A percentile compares a stretch with the other conserved stretches of the same genome.
These are phyloP conservation scores for Scleroderma citrinum DNA, from an alignment of 768 basidiomycete genomes.

Conservation along the genomic window DNA sequence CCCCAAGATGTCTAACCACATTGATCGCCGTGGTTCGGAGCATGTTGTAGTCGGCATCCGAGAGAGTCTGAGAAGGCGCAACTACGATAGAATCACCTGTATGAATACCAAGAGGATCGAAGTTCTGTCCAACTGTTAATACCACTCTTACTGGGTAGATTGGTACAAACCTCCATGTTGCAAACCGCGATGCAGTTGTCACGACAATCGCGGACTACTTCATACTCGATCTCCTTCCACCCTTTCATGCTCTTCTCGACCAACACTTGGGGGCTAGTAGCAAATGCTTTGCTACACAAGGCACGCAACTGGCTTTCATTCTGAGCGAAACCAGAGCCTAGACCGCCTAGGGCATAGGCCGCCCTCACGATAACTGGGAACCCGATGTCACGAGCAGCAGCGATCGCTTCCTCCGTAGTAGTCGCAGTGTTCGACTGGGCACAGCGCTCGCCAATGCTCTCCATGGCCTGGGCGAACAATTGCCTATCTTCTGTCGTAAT, in stretches of 20 bases:
- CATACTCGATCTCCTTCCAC: constrained; percentile 99
- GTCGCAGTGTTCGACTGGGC: constrained; percentile 86
- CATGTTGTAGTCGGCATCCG: constrained; percentile 99
- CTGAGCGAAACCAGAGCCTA: constrained; percentile 96
- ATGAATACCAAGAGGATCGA: constrained; percentile 97
- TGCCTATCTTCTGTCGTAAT: constrained; percentile 96
- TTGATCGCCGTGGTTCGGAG: constrained; percentile 96
- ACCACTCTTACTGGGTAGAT: neutral
- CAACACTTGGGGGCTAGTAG: constrained; percentile 96
- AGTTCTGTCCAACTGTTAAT: constrained; percentile 59
- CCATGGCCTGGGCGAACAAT: constrained; percentile 91
- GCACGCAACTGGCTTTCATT: constrained; percentile 84
- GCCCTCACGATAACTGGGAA: constrained; percentile 97
- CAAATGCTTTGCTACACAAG: constrained; percentile 91
- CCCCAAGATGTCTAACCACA: constrained; percentile 85
- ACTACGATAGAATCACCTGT: constrained; percentile 99
- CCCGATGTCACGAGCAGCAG: constrained; percentile 79
- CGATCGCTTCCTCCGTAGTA: constrained; percentile 76
- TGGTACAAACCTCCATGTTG: constrained; percentile 93
- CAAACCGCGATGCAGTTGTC: constrained; percentile 99
- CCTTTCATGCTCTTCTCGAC: constrained; percentile 99
- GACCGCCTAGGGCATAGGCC: constrained; percentile 92
- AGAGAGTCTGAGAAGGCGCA: constrained; percentile 94
- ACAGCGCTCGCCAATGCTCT: constrained; percentile 91
- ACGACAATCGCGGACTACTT: constrained; percentile 94